These are phyloP conservation scores for Acanthamoeba castellanii DNA, from an alignment of 208 protist species.

Conservation along the genomic window DNA sequence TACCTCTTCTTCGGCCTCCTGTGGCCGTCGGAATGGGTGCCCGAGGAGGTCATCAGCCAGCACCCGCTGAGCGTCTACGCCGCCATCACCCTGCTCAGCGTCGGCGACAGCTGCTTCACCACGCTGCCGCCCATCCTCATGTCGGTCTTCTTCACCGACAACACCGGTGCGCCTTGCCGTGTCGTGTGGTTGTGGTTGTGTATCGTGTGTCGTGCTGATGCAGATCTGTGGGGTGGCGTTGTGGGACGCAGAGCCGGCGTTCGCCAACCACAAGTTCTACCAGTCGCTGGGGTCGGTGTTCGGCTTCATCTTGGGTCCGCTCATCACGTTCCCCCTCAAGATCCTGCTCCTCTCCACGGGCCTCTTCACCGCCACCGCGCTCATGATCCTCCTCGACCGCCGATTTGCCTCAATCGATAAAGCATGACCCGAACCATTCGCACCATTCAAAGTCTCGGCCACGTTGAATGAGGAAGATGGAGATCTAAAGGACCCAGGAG, in stretches of 20 bases:
- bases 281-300: slow-evolving; percentile 47
- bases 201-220: too few relatives aligned
- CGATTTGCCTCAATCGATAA: not conserved
- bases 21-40: not conserved
- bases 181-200: too few relatives aligned
- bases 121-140: slow-evolving; percentile 38
- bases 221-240: not conserved
- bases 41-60: not conserved
- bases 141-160: slow-evolving; percentile 54
- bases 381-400: not conserved
- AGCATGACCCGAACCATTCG: not conserved
- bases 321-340: slow-evolving; percentile 10
- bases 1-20: slow-evolving; percentile 44
- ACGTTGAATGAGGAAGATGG: too few relatives aligned
- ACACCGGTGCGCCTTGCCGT: not conserved
- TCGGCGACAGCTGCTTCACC: slow-evolving; percentile 60
- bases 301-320: slow-evolving; percentile 21
- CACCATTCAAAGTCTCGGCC: too few relatives aligned
- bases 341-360: not conserved
- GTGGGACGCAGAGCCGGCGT: not conserved
- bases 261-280: slow-evolving; percentile 55
- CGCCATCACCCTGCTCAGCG: not conserved
- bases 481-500: too few relatives aligned
- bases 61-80: slow-evolving; percentile 14
- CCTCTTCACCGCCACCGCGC: not conserved